Evolutionary conservation across 805 yeast genomes (phyloP).

Genomic region (Ogataea wickerhamii): DNA sequence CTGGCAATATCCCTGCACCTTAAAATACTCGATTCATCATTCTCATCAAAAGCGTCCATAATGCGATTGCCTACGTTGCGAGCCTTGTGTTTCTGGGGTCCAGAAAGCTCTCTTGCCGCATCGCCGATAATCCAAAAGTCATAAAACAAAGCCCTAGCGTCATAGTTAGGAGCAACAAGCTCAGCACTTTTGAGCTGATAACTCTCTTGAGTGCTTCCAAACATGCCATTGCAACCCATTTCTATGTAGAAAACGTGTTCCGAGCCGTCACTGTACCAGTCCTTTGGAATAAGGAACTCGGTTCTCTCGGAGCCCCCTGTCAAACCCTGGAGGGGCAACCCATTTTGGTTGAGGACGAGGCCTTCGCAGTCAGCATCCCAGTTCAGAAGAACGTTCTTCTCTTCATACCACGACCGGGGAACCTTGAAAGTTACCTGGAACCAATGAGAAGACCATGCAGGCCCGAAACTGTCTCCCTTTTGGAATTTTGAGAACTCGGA

Average conservation of each 20-base stretch:
- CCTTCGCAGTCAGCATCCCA: slow-evolving; percentile 92
- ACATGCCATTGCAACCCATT: slow-evolving; percentile 93
- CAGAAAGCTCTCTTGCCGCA: slow-evolving; percentile 82
- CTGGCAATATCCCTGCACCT: slow-evolving; percentile 66
- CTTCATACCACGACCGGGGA: slow-evolving; percentile 55
- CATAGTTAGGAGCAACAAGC: slow-evolving; percentile 72
- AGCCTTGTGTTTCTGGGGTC: slow-evolving; percentile 84
- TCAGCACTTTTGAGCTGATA: slow-evolving; percentile 71
- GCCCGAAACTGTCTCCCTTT: slow-evolving; percentile 80
- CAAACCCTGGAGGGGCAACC: slow-evolving; percentile 75
- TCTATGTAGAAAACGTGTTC: slow-evolving; percentile 76
- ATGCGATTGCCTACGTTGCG: slow-evolving; percentile 75
- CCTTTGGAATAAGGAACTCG: slow-evolving; percentile 63
- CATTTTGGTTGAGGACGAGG: slow-evolving; percentile 62
- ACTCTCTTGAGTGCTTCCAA: slow-evolving; percentile 59
- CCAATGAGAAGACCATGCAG: slow-evolving; percentile 98
- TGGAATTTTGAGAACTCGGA: slow-evolving; percentile 52
- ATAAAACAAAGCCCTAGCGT: slow-evolving; percentile 69
- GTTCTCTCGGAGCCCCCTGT: slow-evolving; percentile 83
- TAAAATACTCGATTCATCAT: slow-evolving; percentile 52
- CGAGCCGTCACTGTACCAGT: slow-evolving; percentile 42
- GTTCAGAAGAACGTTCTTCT: slow-evolving; percentile 58
- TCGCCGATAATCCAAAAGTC: slow-evolving; percentile 91
- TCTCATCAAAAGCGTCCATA: slow-evolving; percentile 78
- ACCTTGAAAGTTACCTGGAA: slow-evolving; percentile 64